Conservation (phyloP, 169 alveolate genomes). For the Babesia ovata region DNA sequence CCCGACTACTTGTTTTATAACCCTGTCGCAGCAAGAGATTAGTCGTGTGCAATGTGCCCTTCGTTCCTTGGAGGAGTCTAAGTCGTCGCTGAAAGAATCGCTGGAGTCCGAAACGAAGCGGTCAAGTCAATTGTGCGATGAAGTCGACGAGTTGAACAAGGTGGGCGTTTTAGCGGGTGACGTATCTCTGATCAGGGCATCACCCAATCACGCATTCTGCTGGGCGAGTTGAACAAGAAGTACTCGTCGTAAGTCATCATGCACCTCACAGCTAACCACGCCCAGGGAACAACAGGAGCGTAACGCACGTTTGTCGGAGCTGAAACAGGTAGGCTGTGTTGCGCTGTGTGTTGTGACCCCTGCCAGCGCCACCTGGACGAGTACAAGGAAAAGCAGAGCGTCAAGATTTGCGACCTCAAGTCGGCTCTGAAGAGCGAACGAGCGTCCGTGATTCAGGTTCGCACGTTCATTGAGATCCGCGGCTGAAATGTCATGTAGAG, state of each 20-base stretch:
- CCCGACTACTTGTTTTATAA: neutral
- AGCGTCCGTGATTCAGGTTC: constrained; percentile 13
- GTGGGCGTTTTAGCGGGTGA: neutral
- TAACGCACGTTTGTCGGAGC: constrained; percentile 3
- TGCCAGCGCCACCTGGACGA: constrained; percentile 43
- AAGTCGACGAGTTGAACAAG: constrained; percentile 31
- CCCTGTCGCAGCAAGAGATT: neutral
- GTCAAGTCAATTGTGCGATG: neutral
- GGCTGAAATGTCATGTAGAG: neutral
- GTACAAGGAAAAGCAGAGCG: constrained; percentile 45
- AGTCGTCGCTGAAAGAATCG: neutral
- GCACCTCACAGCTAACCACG: too few relatives aligned
- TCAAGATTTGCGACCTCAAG: constrained; percentile 29
- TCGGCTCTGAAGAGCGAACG: constrained; percentile 22
- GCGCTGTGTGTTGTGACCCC: neutral
- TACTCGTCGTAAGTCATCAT: neutral
- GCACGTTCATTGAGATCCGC: neutral
- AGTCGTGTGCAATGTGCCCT: neutral
- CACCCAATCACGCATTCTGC: constrained; percentile 23
- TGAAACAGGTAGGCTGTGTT: constrained; percentile 5
- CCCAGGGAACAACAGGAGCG: constrained; percentile 31
- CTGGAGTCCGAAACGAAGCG: neutral
- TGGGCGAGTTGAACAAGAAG: constrained; percentile 14
- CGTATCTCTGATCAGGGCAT: neutral
- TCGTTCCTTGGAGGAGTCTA: constrained; percentile 9